A percentile compares a stretch with the other conserved stretches of the same genome.
phyloP scores from a whole-genome alignment of 257 asterid species.

The Scutellaria barbata region DNA sequence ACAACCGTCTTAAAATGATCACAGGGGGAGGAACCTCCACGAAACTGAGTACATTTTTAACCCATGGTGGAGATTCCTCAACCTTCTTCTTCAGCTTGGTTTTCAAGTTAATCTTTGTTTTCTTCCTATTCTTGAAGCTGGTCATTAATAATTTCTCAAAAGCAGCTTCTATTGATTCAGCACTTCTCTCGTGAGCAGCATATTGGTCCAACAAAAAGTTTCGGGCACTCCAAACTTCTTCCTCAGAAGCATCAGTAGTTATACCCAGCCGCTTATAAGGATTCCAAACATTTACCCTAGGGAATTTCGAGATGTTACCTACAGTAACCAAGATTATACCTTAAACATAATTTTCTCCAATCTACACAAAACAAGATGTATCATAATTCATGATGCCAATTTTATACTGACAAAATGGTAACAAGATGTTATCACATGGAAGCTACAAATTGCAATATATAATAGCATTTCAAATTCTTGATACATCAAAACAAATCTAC shows the following conservation, averaged over 20 bases:
- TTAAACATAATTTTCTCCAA: background rate
- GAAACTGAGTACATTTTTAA: constrained; percentile 76
- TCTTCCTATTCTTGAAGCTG: constrained; percentile 81
- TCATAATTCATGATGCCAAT: background rate
- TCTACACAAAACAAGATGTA: constrained; percentile 17
- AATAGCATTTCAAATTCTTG: background rate
- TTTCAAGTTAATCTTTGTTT: constrained; percentile 90
- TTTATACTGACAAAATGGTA: background rate
- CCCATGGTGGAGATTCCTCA: constrained; percentile 98
- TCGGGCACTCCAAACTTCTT: constrained; percentile 96
- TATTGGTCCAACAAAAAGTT: constrained; percentile 82
- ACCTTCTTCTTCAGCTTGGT: constrained; percentile 86
- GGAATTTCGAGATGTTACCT: constrained; percentile 64
- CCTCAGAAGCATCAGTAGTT: constrained; percentile 80
- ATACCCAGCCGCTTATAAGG: constrained; percentile 93
- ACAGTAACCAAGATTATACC: constrained; percentile 29
- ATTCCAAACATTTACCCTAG: constrained; percentile 80
- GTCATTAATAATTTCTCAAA: constrained; percentile 85
- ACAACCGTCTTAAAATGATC: constrained; percentile 84
- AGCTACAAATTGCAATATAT: background rate
- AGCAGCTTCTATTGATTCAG: constrained; percentile 88
- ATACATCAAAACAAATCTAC: constrained; percentile 7
- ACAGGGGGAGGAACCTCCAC: constrained; percentile 87
- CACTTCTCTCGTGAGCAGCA: constrained; percentile 77
- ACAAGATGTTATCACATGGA: background rate